Percentiles rank a stretch among this genome's conserved stretches.
Conservation (phyloP, 2,329 filamentous ascomycete species). For the Alternaria incomplexa region DNA sequence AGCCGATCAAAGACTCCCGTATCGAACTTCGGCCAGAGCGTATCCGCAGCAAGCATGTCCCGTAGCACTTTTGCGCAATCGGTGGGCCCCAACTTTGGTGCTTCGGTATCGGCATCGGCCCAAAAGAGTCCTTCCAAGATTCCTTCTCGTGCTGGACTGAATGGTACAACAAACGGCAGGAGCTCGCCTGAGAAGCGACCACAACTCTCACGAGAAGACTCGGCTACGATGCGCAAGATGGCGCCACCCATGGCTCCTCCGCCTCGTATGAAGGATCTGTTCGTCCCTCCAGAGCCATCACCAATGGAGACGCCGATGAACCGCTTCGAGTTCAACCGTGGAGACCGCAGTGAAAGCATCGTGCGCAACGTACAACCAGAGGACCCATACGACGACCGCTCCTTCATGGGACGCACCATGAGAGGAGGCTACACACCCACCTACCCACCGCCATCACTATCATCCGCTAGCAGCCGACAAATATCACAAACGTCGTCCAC, state of each 20-base stretch:
- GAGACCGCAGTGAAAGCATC: conserved; percentile 62
- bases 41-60: conserved; percentile 34
- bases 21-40: conserved; percentile 33
- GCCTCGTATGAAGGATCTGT: conserved; percentile 90
- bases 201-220: conserved; percentile 39
- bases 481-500: conserved; percentile 69
- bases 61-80: conserved; percentile 48
- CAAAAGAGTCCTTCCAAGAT: conserved; percentile 69
- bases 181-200: conserved; percentile 78
- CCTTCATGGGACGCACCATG: conserved; percentile 43
- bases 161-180: conserved; percentile 70
- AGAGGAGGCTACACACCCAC: conserved; percentile 32
- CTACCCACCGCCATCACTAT: conserved; percentile 35
- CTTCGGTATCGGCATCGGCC: conserved; percentile 40
- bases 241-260: conserved; percentile 65
- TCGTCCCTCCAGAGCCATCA: conserved; percentile 57
- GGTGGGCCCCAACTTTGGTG: conserved; percentile 28
- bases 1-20: conserved; percentile 54
- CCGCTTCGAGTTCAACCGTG: conserved; percentile 46
- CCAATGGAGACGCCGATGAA: conserved; percentile 51
- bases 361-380: conserved; percentile 71
- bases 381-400: conserved; percentile 76
- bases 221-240: conserved; percentile 48
- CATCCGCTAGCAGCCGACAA: conserved; percentile 61
- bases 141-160: conserved; percentile 72